A percentile compares a stretch with the other conserved stretches of the same genome.
These are phyloP conservation scores for Paracamarosporium sp. DNA, from an alignment of 2,329 filamentous ascomycete species.

Conservation along the genomic window DNA sequence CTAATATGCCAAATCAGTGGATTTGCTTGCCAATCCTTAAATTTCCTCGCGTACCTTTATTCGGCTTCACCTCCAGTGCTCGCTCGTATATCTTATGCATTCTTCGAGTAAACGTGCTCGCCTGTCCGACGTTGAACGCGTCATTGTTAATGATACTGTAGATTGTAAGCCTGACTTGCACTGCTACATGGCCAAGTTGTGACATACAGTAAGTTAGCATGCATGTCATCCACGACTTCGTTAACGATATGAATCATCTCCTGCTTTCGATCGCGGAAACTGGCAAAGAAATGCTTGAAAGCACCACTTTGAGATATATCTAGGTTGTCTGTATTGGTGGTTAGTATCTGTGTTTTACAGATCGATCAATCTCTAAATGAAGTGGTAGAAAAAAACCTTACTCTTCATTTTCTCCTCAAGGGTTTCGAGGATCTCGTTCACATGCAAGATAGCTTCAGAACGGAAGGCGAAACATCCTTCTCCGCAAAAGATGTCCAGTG, in stretches of 20 bases:
- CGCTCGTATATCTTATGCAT: slow-evolving; percentile 4
- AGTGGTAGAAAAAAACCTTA: not conserved
- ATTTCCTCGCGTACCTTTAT: not conserved
- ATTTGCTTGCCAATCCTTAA: not conserved
- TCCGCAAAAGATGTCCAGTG: not conserved
- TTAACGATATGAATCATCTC: not conserved
- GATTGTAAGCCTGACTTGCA: not conserved
- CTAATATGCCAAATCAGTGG: not conserved
- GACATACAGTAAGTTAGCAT: not conserved
- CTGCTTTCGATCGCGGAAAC: not conserved
- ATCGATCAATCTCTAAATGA: no score
- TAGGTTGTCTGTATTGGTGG: not conserved
- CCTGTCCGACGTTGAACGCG: slow-evolving; percentile 2
- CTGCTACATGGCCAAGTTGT: not conserved
- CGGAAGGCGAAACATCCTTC: not conserved
- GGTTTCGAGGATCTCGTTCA: not conserved
- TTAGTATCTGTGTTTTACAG: not conserved
- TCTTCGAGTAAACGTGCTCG: not conserved
- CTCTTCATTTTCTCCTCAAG: not conserved
- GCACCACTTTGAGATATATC: not conserved
- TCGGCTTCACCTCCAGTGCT: not conserved
- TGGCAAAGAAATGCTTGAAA: not conserved
- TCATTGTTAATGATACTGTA: slow-evolving; percentile 3
- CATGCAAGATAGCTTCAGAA: not conserved
- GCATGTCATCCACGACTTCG: not conserved